Percentiles rank a stretch among this genome's conserved stretches.
Conservation (phyloP, 495 filamentous ascomycete genomes). For the Tuber magnatum region DNA sequence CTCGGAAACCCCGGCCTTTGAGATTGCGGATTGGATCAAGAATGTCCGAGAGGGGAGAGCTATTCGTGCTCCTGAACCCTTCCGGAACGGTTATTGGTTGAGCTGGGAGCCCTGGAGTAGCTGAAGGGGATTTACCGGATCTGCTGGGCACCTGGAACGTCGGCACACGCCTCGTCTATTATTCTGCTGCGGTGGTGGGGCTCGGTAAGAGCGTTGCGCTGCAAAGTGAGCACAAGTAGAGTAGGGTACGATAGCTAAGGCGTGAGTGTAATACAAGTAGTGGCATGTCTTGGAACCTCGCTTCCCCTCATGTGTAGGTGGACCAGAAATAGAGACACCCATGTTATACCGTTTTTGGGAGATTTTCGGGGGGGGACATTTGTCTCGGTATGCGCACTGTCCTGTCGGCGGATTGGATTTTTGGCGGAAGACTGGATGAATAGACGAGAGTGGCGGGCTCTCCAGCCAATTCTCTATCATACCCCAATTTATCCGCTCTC, state of each 20-base stretch:
- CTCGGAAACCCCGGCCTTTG: background rate
- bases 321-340: background rate
- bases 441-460: background rate
- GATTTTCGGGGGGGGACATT: background rate
- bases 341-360: background rate
- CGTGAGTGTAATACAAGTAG: background rate
- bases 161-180: background rate
- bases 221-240: background rate
- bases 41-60: background rate
- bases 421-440: background rate
- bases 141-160: background rate
- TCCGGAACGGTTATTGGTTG: background rate
- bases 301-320: background rate
- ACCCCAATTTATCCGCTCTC: background rate
- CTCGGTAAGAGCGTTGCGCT: background rate
- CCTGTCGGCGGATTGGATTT: background rate
- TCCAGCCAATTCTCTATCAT: background rate
- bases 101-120: background rate
- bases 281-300: background rate
- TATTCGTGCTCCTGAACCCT: background rate
- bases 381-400: background rate
- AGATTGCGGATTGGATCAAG: background rate
- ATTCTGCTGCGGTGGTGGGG: background rate
- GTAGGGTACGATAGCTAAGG: background rate
- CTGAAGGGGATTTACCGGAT: background rate